phyloP scores from a whole-genome alignment of 768 basidiomycete genomes.

The Rhizopogon rudus region DNA sequence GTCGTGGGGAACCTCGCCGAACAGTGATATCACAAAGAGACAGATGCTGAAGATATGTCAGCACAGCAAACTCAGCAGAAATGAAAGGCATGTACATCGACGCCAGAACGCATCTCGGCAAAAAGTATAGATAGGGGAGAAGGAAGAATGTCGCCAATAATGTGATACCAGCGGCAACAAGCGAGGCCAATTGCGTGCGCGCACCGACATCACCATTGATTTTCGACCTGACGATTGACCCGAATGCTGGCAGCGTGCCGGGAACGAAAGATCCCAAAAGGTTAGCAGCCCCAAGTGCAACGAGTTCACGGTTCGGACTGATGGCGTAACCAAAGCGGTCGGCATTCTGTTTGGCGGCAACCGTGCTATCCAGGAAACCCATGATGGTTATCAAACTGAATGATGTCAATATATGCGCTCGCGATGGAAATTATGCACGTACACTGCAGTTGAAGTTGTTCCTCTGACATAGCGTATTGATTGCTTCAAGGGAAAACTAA shows the following conservation, averaged over 20 bases:
- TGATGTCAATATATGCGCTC: background rate
- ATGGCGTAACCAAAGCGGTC: constrained; percentile 84
- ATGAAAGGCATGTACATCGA: constrained; percentile 51
- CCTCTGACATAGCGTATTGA: constrained; percentile 60
- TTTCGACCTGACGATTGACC: constrained; percentile 87
- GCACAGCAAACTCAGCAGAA: background rate
- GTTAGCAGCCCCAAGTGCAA: constrained; percentile 84
- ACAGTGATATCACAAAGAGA: constrained; percentile 78
- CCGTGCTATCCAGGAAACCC: constrained; percentile 93
- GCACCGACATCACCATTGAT: constrained; percentile 89
- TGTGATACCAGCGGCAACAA: constrained; percentile 70
- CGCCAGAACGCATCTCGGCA: constrained; percentile 90
- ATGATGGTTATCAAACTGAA: constrained; percentile 70
- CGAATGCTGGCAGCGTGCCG: constrained; percentile 89
- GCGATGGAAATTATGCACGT: constrained; percentile 8
- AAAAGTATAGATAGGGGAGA: constrained; percentile 75
- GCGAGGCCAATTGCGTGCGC: constrained; percentile 83
- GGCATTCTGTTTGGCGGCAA: constrained; percentile 91
- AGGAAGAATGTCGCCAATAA: constrained; percentile 87
- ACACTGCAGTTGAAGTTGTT: constrained; percentile 86
- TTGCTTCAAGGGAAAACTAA: constrained; percentile 68
- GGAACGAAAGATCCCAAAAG: constrained; percentile 75
- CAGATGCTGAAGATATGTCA: constrained; percentile 52
- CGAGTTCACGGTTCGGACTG: constrained; percentile 91
- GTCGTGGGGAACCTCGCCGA: constrained; percentile 86